Percentiles rank a stretch among this genome's conserved stretches.
phyloP scores from a whole-genome alignment of 139 green algal genomes.

The Mesotaenium endlicherianum region DNA sequence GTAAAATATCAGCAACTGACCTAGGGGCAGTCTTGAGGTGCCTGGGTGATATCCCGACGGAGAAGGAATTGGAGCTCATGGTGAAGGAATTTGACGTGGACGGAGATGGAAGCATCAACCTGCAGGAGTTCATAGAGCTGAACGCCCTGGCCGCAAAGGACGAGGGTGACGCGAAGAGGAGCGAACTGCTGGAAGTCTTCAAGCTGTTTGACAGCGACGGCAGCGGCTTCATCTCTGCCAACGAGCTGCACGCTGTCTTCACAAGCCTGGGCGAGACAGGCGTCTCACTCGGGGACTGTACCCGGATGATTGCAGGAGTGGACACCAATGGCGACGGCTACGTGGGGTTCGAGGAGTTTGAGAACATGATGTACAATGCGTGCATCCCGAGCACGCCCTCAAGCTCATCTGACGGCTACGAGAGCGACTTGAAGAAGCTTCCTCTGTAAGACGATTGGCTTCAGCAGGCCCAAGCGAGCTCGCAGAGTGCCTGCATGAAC shows the following conservation, averaged over 20 bases:
- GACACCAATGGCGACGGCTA: neutral
- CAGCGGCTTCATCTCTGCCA: neutral
- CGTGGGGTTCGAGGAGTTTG: neutral
- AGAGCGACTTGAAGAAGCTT: too few species aligned
- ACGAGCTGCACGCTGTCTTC: neutral
- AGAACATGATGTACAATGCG: constrained; percentile 13
- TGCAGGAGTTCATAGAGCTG: constrained; percentile 43
- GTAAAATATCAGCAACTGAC: neutral
- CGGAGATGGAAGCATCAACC: constrained; percentile 39
- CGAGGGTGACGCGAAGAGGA: neutral
- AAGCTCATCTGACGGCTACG: too few species aligned
- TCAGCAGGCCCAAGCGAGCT: too few species aligned
- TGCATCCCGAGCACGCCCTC: too few species aligned
- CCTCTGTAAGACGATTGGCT: too few species aligned
- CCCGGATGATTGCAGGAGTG: neutral
- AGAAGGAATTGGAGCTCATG: constrained; percentile 21
- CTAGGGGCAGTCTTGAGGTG: neutral
- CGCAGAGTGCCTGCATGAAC: too few species aligned
- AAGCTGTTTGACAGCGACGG: neutral
- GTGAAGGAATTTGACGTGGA: constrained; percentile 37
- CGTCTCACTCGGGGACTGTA: neutral
- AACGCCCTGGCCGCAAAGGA: neutral
- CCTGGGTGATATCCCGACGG: neutral
- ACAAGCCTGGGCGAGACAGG: neutral
- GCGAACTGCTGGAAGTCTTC: constrained; percentile 6